phyloP scores from a whole-genome alignment of 345 rosid species.

The Eucalyptus sp. region DNA sequence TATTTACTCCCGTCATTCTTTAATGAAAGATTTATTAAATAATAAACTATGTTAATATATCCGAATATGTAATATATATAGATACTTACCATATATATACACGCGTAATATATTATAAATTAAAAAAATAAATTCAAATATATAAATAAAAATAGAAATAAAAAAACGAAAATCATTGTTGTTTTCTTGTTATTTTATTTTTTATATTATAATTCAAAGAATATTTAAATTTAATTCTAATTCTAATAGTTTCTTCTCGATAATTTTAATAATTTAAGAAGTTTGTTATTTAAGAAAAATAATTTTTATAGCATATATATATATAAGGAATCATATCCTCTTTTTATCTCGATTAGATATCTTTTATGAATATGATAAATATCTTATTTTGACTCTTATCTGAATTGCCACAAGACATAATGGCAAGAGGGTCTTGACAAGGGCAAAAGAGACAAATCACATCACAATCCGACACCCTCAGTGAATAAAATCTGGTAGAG shows the following conservation, averaged over 20 bases:
- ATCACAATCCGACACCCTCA: not conserved
- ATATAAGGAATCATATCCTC: not conserved
- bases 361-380: not conserved
- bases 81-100: not conserved
- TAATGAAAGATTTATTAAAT: not conserved
- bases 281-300: not conserved
- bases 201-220: not conserved
- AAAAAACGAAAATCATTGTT: fast-evolving
- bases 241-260: not conserved
- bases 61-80: not conserved
- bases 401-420: not conserved
- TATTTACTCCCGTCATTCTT: not conserved
- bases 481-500: too few species aligned
- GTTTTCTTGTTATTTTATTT: not conserved
- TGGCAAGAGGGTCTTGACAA: fast-evolving
- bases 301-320: not conserved
- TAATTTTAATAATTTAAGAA: not conserved
- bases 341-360: not conserved
- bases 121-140: not conserved
- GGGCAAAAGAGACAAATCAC: not conserved
- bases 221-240: not conserved
- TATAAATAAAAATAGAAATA: not conserved
- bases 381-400: not conserved
- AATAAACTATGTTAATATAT: not conserved
- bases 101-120: not conserved